Percentiles rank a stretch among this genome's conserved stretches.
Evolutionary conservation across 768 basidiomycete species (phyloP).

Genomic region (Russula ochroleuca): DNA sequence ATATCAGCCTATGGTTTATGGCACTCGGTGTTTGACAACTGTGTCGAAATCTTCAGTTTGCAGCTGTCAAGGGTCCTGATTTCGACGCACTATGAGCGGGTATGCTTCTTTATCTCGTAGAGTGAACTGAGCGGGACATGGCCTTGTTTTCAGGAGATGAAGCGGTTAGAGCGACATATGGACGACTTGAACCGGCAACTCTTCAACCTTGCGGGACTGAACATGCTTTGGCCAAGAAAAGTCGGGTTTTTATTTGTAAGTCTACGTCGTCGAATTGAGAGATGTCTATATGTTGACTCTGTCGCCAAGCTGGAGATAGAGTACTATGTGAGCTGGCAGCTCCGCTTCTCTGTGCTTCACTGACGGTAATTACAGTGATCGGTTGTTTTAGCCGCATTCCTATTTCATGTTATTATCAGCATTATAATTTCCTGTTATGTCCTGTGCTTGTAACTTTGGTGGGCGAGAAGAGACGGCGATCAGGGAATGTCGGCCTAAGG

Average conservation of each 20-base stretch:
- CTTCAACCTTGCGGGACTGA: conserved; percentile 84
- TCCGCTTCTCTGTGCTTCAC: background rate
- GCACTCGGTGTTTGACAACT: conserved; percentile 72
- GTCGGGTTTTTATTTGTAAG: conserved; percentile 91
- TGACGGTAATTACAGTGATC: conserved; percentile 20
- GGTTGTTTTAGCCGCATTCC: conserved; percentile 7
- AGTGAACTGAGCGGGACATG: background rate
- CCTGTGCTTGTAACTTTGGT: no score
- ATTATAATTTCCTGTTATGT: conserved; percentile 4
- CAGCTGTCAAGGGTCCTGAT: conserved; percentile 71
- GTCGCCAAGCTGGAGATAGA: conserved; percentile 84
- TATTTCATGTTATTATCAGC: background rate
- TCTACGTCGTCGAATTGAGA: conserved; percentile 28
- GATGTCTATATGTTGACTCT: conserved; percentile 3
- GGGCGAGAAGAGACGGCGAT: conserved; percentile 1
- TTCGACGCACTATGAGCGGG: conserved; percentile 80
- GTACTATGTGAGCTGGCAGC: conserved; percentile 65
- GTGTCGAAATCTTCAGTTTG: conserved; percentile 71
- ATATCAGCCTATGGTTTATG: conserved; percentile 80
- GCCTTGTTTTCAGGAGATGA: conserved; percentile 61
- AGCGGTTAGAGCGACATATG: conserved; percentile 55
- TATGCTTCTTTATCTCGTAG: conserved; percentile 31
- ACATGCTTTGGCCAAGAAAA: conserved; percentile 78
- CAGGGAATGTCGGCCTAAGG: background rate
- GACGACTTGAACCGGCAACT: conserved; percentile 63